These are phyloP conservation scores for Hypoxylon cercidicola DNA, from an alignment of 495 filamentous ascomycete species.

Conservation along the genomic window DNA sequence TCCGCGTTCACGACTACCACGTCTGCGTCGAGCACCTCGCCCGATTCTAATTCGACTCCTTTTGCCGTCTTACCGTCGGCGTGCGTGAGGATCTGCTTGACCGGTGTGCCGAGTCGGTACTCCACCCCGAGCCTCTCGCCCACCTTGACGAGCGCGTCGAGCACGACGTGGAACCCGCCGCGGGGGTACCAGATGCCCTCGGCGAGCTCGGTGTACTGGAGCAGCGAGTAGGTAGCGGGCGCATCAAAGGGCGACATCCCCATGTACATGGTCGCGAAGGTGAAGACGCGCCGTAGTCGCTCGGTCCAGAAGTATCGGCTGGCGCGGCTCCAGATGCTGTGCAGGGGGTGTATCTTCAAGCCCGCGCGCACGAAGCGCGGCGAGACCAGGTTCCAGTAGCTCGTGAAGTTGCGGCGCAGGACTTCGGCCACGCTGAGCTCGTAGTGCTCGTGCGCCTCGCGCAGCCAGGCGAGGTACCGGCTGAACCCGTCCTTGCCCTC, in stretches of 20 bases:
- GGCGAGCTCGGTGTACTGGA: slow-evolving; percentile 77
- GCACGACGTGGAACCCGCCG: slow-evolving; percentile 72
- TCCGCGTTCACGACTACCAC: slow-evolving; percentile 74
- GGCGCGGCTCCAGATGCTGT: slow-evolving; percentile 69
- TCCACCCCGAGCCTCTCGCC: slow-evolving; percentile 65
- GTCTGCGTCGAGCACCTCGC: slow-evolving; percentile 65
- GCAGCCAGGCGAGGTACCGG: slow-evolving; percentile 68
- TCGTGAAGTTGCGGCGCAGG: slow-evolving; percentile 69
- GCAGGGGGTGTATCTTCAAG: slow-evolving; percentile 69
- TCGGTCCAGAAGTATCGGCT: slow-evolving; percentile 73
- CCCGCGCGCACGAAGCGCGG: slow-evolving; percentile 63
- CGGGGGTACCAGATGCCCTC: slow-evolving; percentile 80
- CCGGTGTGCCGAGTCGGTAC: slow-evolving; percentile 65
- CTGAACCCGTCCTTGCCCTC: slow-evolving; percentile 73
- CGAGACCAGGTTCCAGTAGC: slow-evolving; percentile 60
- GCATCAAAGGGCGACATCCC: slow-evolving; percentile 80
- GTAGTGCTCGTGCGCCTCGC: slow-evolving; percentile 72
- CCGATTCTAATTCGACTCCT: slow-evolving; percentile 64
- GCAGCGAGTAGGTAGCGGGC: slow-evolving; percentile 74
- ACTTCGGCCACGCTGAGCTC: slow-evolving; percentile 69
- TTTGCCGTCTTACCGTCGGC: slow-evolving; percentile 57
- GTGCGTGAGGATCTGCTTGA: slow-evolving; percentile 59
- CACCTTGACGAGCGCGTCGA: slow-evolving; percentile 65
- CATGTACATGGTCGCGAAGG: slow-evolving; percentile 82
- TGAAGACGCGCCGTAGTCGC: slow-evolving; percentile 71